Conservation (phyloP, 306 rosid genomes). For the Notholithocarpus densiflorus region DNA sequence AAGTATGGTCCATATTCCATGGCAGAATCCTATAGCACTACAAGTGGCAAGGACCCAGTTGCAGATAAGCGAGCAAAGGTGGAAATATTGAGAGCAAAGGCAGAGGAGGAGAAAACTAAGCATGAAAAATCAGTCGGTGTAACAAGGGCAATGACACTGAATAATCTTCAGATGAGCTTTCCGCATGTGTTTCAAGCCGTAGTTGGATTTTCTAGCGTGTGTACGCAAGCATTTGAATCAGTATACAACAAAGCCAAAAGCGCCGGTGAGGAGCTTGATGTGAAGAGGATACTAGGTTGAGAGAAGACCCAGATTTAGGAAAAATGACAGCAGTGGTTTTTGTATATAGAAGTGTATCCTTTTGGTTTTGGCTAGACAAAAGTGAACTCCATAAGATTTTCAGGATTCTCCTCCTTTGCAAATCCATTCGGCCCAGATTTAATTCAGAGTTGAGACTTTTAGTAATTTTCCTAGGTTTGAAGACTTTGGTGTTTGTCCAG, state of each 20-base stretch:
- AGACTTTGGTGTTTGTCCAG: not conserved
- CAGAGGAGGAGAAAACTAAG: conserved; percentile 80
- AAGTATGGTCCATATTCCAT: conserved; percentile 68
- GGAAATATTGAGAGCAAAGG: conserved; percentile 57
- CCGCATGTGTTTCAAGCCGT: conserved; percentile 93
- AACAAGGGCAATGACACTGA: conserved; percentile 84
- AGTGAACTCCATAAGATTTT: not conserved
- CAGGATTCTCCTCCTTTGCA: not conserved
- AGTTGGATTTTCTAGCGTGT: conserved; percentile 93
- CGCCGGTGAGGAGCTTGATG: conserved; percentile 48
- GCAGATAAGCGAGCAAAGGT: conserved; percentile 70
- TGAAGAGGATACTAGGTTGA: conserved; percentile 55
- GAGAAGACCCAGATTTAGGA: not conserved
- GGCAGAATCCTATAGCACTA: conserved; percentile 32
- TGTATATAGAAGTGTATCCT: conserved; percentile 16
- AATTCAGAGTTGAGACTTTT: not conserved
- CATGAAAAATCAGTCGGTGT: conserved; percentile 74
- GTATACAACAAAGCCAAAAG: conserved; percentile 75
- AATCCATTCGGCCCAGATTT: not conserved
- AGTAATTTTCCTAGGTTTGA: not conserved
- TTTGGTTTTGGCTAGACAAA: not conserved
- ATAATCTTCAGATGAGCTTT: conserved; percentile 90
- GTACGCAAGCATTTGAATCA: conserved; percentile 74
- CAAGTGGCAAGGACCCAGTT: conserved; percentile 50
- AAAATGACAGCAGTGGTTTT: not conserved